Evolutionary conservation across 331 rosid species (phyloP).

Genomic region (Pyrus hybrid): DNA sequence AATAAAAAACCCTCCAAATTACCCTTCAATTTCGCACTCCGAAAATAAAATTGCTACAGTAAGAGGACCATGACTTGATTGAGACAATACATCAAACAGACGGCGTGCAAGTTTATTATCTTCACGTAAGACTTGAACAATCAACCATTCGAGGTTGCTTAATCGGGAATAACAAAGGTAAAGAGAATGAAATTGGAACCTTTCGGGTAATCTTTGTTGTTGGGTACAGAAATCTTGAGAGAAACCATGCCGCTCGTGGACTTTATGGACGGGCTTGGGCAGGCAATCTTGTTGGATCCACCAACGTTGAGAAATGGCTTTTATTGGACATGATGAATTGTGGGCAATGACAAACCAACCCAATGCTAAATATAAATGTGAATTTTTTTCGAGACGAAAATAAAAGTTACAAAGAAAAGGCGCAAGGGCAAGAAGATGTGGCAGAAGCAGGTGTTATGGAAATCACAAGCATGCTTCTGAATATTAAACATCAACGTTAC

Average conservation of each 20-base stretch:
- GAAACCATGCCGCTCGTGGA: neutral
- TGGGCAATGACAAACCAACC: neutral
- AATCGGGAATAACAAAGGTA: neutral
- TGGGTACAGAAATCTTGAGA: neutral
- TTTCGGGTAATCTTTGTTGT: neutral
- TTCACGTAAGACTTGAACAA: too few species aligned
- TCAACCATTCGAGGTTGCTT: neutral
- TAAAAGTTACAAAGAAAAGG: neutral
- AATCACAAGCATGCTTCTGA: neutral
- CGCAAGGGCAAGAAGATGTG: neutral
- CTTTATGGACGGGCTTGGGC: neutral
- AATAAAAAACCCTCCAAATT: neutral
- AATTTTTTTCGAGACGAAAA: too few species aligned
- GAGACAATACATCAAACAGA: conserved; percentile 1
- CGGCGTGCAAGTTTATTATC: too few species aligned
- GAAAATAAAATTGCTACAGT: neutral
- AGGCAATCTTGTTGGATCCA: neutral
- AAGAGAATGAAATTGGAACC: neutral
- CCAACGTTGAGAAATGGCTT: neutral
- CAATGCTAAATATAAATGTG: neutral
- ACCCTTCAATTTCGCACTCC: neutral
- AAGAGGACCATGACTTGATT: neutral
- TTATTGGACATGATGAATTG: neutral
- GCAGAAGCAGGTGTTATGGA: too few species aligned
- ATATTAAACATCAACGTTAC: neutral